Percentiles rank a stretch among this genome's conserved stretches.
Evolutionary conservation across 371 early-diverging fungal genomes (phyloP).

Genomic region (Syncephalastrum sp.): DNA sequence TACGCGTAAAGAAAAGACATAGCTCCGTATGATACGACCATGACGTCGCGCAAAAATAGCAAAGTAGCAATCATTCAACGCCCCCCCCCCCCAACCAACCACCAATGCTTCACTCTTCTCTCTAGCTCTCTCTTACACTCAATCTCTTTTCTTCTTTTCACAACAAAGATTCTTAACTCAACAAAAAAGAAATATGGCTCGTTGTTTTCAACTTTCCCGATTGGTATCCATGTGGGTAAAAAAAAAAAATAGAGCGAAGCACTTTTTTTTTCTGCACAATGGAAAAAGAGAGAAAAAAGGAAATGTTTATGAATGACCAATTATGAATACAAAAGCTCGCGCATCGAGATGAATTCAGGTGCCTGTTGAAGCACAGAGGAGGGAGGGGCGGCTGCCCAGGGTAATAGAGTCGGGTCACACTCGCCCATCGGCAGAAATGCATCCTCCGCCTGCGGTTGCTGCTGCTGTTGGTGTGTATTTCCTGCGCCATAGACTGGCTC

Average conservation of each 20-base stretch:
- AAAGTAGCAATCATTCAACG: not conserved
- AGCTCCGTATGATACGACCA: not conserved
- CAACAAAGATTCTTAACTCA: constrained; percentile 5
- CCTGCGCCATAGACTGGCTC: constrained; percentile 8
- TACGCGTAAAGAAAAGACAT: constrained; percentile 39
- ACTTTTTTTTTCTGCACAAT: not conserved
- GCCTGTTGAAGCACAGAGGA: constrained; percentile 10
- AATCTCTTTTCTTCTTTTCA: constrained; percentile 9
- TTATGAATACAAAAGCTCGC: constrained; percentile 24
- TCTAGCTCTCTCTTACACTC: not conserved
- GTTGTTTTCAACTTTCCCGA: constrained; percentile 9
- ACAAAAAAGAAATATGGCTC: not conserved
- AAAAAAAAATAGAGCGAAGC: constrained; percentile 4
- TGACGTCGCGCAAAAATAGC: constrained; percentile 1
- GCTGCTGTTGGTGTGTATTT: constrained; percentile 2
- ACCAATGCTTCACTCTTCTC: not conserved
- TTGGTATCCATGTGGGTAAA: constrained; percentile 9
- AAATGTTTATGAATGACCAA: not conserved
- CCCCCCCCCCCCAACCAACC: not conserved
- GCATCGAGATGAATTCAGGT: constrained; percentile 27
- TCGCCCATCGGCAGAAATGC: constrained; percentile 2
- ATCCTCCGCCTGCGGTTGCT: not conserved
- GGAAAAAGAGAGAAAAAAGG: constrained; percentile 7
- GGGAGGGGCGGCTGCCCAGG: constrained; percentile 8
- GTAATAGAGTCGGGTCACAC: not conserved